These are phyloP conservation scores for Hebeloma cylindrosporum DNA, from an alignment of 768 basidiomycete species.

Conservation along the genomic window DNA sequence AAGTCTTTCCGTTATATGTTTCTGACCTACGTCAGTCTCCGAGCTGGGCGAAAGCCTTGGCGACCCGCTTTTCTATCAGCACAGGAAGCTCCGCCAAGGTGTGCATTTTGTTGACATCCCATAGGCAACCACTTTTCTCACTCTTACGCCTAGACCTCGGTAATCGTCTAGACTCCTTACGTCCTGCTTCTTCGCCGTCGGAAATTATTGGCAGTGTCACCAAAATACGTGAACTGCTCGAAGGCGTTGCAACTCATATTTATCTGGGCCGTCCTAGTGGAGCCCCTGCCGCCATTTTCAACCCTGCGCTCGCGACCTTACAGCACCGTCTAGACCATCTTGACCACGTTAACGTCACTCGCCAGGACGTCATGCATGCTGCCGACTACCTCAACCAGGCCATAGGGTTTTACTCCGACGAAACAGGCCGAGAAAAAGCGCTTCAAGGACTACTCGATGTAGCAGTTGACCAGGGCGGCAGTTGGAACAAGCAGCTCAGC, in stretches of 20 bases:
- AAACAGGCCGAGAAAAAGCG: background rate
- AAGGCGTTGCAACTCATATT: too few relatives aligned
- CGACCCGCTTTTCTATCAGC: background rate
- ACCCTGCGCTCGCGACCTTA: conserved; percentile 5
- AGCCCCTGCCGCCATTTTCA: conserved; percentile 16
- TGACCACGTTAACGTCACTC: conserved; percentile 10
- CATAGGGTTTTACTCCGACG: conserved; percentile 7
- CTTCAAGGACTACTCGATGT: conserved; percentile 8
- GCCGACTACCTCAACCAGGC: conserved; percentile 8
- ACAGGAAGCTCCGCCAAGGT: background rate
- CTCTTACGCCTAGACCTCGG: too few relatives aligned
- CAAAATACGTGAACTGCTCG: too few relatives aligned
- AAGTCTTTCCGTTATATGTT: background rate
- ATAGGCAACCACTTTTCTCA: too few relatives aligned
- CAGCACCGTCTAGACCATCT: conserved; percentile 13
- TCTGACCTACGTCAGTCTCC: background rate
- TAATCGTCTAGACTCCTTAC: too few relatives aligned
- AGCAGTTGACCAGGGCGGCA: conserved; percentile 7
- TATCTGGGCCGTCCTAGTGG: conserved; percentile 15
- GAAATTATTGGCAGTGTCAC: too few relatives aligned
- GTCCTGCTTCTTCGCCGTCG: too few relatives aligned
- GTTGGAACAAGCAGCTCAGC: conserved; percentile 6
- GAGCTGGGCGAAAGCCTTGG: background rate
- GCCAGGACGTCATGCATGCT: conserved; percentile 10
- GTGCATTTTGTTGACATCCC: too few relatives aligned